Evolutionary conservation across 805 yeast genomes (phyloP).

Genomic region (Starmerella potacharoeniae): DNA sequence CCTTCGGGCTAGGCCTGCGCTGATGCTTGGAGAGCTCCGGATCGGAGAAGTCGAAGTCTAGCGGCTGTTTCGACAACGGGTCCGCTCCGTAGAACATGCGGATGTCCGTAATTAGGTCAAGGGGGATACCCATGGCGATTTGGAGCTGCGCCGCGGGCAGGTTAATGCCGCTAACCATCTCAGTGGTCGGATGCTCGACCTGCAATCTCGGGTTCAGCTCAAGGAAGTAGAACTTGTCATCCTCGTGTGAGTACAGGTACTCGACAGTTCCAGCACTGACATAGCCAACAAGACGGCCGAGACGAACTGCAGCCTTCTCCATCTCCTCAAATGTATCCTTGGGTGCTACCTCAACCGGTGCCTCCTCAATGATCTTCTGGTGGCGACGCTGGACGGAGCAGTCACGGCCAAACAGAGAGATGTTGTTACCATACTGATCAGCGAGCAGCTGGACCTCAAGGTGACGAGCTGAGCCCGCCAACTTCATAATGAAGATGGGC

Average conservation of each 20-base stretch:
- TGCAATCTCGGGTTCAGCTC: slow-evolving; percentile 97
- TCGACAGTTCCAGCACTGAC: slow-evolving; percentile 99
- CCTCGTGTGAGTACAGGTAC: slow-evolving; percentile 86
- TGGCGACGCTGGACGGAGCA: slow-evolving; percentile 99
- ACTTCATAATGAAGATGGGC: slow-evolving; percentile 93
- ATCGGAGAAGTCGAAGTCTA: slow-evolving; percentile 78
- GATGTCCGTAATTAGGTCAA: slow-evolving; percentile 88
- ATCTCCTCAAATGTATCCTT: slow-evolving; percentile 73
- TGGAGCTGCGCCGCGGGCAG: slow-evolving; percentile 97
- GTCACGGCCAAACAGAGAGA: slow-evolving; percentile 95
- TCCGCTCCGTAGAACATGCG: slow-evolving; percentile 89
- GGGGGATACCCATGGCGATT: slow-evolving; percentile 98
- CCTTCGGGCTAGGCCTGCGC: slow-evolving; percentile 90
- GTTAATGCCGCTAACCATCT: slow-evolving; percentile 97
- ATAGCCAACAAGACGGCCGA: slow-evolving; percentile 93
- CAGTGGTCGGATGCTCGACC: slow-evolving; percentile 99
- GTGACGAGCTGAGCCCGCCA: slow-evolving; percentile 96
- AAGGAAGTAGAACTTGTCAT: slow-evolving; percentile 88
- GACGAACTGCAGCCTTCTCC: slow-evolving; percentile 96
- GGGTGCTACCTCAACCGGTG: slow-evolving; percentile 93
- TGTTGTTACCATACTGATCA: slow-evolving; percentile 96
- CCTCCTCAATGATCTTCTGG: slow-evolving; percentile 97
- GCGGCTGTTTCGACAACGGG: slow-evolving; percentile 80
- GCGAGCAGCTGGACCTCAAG: slow-evolving; percentile 96
- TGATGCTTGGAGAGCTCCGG: slow-evolving; percentile 65